A percentile compares a stretch with the other conserved stretches of the same genome.
Evolutionary conservation across 768 basidiomycete genomes (phyloP).

Genomic region (Lactarius pseudohatsudake): DNA sequence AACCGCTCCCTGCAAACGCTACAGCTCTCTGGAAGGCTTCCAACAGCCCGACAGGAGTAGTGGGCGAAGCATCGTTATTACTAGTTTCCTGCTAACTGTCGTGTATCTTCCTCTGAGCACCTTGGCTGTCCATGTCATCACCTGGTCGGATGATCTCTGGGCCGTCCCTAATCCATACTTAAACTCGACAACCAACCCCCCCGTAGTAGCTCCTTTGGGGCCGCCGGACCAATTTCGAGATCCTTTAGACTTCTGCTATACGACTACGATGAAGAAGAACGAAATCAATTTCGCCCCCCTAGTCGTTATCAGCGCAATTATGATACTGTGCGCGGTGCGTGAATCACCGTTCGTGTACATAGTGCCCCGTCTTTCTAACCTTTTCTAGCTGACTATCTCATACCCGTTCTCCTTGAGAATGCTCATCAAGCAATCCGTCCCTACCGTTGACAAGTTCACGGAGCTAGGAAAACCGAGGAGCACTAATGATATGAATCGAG

Average conservation of each 20-base stretch:
- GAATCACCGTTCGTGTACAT: not conserved
- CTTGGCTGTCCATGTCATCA: slow-evolving; percentile 71
- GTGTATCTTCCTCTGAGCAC: slow-evolving; percentile 78
- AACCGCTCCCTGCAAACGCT: slow-evolving; percentile 48
- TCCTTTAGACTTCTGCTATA: slow-evolving; percentile 74
- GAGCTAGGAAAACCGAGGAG: slow-evolving; percentile 67
- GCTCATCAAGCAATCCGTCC: slow-evolving; percentile 57
- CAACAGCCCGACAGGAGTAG: slow-evolving; percentile 45
- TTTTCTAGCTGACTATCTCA: slow-evolving; percentile 59
- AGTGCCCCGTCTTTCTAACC: not conserved
- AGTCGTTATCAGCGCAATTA: slow-evolving; percentile 54
- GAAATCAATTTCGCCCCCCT: slow-evolving; percentile 68
- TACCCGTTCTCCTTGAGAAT: slow-evolving; percentile 63
- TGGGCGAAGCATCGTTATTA: slow-evolving; percentile 55
- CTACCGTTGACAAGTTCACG: slow-evolving; percentile 63
- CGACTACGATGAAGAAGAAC: slow-evolving; percentile 71
- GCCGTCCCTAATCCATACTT: slow-evolving; percentile 65
- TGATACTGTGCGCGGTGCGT: slow-evolving; percentile 55
- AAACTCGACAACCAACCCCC: slow-evolving; percentile 53
- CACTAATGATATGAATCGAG: slow-evolving; percentile 57
- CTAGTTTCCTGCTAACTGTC: slow-evolving; percentile 63
- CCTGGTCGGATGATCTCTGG: slow-evolving; percentile 80
- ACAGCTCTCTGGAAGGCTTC: slow-evolving; percentile 54
- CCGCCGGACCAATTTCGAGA: slow-evolving; percentile 55
- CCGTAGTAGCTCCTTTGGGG: slow-evolving; percentile 52